Evolutionary conservation across 331 rosid species (phyloP).

Genomic region (Telfairia occidentalis): DNA sequence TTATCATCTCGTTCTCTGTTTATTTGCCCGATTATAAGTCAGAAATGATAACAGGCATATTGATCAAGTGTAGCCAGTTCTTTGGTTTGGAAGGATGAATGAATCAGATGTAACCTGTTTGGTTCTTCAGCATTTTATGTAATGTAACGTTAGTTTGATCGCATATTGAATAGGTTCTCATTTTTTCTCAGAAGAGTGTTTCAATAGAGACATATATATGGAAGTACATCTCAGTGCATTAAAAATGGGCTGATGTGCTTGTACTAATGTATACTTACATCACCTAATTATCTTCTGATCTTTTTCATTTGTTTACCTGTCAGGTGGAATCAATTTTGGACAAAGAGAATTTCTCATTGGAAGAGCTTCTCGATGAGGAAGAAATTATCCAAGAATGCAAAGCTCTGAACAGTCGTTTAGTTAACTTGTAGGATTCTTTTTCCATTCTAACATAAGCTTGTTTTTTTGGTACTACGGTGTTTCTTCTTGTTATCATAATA

Average conservation of each 20-base stretch:
- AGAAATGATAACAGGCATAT: background rate
- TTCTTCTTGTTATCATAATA: background rate
- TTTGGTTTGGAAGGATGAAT: background rate
- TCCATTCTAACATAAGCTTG: background rate
- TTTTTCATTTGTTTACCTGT: background rate
- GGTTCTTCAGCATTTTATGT: background rate
- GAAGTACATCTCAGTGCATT: background rate
- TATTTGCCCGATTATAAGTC: background rate
- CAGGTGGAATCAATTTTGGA: slow-evolving; percentile 92
- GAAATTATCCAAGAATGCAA: slow-evolving; percentile 99
- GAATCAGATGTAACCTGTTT: background rate
- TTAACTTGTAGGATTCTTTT: slow-evolving; percentile 56
- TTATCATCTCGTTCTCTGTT: background rate
- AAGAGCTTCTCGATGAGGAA: slow-evolving; percentile 96
- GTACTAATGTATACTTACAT: background rate
- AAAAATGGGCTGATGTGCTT: background rate
- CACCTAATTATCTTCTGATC: background rate
- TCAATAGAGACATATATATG: background rate
- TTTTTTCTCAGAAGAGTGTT: background rate
- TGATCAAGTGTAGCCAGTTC: background rate
- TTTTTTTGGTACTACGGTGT: background rate
- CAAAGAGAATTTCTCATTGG: slow-evolving; percentile 85
- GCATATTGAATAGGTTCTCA: background rate
- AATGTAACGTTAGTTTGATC: background rate
- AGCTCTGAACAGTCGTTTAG: slow-evolving; percentile 90